Percentiles rank a stretch among this genome's conserved stretches.
phyloP scores from a whole-genome alignment of 2,329 filamentous ascomycete species.

The Lizonia empirigonia region DNA sequence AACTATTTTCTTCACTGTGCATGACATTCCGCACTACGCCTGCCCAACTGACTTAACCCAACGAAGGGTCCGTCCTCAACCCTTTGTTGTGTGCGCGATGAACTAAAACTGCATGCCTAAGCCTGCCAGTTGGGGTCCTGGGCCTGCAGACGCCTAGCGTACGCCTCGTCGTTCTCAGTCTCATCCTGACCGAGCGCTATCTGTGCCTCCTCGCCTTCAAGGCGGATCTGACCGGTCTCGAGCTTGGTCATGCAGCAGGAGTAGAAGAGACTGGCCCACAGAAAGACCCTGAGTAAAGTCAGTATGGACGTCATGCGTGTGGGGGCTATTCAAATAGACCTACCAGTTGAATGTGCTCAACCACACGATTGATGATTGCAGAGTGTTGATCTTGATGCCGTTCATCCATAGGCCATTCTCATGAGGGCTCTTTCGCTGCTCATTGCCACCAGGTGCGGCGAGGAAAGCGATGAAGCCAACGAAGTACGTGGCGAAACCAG shows the following conservation, averaged over 20 bases:
- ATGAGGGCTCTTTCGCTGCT: slow-evolving; percentile 2
- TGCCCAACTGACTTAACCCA: neutral
- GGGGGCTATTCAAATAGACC: slow-evolving; percentile 1
- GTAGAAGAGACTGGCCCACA: slow-evolving; percentile 35
- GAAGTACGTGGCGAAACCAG: slow-evolving; percentile 26
- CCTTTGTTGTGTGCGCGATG: neutral
- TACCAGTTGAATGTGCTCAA: slow-evolving; percentile 35
- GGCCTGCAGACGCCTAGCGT: slow-evolving; percentile 27
- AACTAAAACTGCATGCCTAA: neutral
- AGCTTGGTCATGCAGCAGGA: slow-evolving; percentile 34
- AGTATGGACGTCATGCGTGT: neutral
- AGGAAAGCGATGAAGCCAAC: slow-evolving; percentile 24
- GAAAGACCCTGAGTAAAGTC: slow-evolving; percentile 25
- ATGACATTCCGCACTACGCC: neutral
- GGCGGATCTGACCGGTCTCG: slow-evolving; percentile 29
- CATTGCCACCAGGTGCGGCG: slow-evolving; percentile 9
- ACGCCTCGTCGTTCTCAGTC: slow-evolving; percentile 24
- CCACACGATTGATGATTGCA: slow-evolving; percentile 29
- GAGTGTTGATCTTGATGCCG: slow-evolving; percentile 28
- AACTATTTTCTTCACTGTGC: neutral
- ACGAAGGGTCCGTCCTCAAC: neutral
- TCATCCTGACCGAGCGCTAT: slow-evolving; percentile 20
- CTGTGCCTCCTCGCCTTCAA: slow-evolving; percentile 28
- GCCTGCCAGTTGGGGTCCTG: slow-evolving; percentile 28
- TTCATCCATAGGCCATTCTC: slow-evolving; percentile 24